Conservation (phyloP, 2,329 filamentous ascomycete genomes). For the Fusarium ambrosium region DNA sequence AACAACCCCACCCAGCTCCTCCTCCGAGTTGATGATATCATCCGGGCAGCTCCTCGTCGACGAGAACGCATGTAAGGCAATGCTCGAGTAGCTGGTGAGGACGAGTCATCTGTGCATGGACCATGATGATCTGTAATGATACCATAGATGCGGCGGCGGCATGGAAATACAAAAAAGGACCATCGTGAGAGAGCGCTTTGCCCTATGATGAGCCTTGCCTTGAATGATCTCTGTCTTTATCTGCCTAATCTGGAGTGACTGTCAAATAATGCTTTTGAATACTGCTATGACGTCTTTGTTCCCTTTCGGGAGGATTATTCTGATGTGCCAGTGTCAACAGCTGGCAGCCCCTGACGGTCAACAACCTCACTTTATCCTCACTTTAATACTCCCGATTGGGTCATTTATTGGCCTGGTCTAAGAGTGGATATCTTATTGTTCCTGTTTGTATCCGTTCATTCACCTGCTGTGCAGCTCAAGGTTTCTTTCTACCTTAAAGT, state of each 20-base stretch:
- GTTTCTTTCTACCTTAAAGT: neutral
- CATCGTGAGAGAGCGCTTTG: constrained; percentile 43
- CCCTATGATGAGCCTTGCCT: constrained; percentile 30
- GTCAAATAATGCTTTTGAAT: neutral
- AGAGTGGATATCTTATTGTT: neutral
- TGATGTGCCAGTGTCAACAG: constrained; percentile 25
- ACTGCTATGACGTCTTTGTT: neutral
- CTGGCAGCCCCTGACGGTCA: neutral
- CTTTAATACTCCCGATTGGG: neutral
- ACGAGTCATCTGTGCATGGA: constrained; percentile 46
- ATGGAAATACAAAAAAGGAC: constrained; percentile 48
- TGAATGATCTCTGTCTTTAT: neutral
- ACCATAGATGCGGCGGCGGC: constrained; percentile 53
- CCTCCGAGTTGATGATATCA: constrained; percentile 97
- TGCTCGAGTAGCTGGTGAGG: constrained; percentile 35
- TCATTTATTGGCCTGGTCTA: neutral
- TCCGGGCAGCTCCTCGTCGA: constrained; percentile 85
- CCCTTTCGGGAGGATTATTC: constrained; percentile 1
- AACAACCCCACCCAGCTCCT: constrained; percentile 72
- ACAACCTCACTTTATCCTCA: constrained; percentile 3
- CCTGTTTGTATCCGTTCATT: constrained; percentile 2
- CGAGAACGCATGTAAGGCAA: constrained; percentile 56
- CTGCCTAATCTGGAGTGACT: neutral
- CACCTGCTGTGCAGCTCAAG: neutral
- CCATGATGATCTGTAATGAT: constrained; percentile 56